A percentile compares a stretch with the other conserved stretches of the same genome.
phyloP scores from a whole-genome alignment of 179 eudicot genomes.

The Silene coronaria region DNA sequence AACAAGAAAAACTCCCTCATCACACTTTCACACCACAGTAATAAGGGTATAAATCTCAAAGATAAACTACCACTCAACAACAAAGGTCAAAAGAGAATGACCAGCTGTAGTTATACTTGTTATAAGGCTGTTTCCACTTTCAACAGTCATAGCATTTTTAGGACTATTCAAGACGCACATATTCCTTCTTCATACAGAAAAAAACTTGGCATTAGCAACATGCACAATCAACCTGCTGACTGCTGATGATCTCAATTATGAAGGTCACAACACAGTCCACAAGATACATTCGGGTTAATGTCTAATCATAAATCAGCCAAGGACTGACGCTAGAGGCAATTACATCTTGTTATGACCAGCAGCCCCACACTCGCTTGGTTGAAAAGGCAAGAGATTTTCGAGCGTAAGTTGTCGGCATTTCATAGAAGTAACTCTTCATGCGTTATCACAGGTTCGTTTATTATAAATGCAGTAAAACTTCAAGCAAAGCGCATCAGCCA shows the following conservation, averaged over 20 bases:
- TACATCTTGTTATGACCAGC: too few relatives aligned
- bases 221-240: neutral
- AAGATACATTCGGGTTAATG: neutral
- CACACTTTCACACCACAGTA: neutral
- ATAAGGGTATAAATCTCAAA: neutral
- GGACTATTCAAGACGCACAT: neutral
- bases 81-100: slow-evolving; percentile 5
- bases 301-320: too few relatives aligned
- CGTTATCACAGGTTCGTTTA: too few relatives aligned
- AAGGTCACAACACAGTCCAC: slow-evolving; percentile 1
- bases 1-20: neutral
- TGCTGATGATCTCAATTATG: neutral
- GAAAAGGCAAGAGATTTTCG: too few relatives aligned
- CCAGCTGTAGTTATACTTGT: neutral
- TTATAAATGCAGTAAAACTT: too few relatives aligned
- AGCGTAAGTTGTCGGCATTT: too few relatives aligned
- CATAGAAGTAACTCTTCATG: too few relatives aligned
- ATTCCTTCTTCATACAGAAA: neutral
- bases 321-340: too few relatives aligned
- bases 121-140: neutral
- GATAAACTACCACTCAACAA: neutral
- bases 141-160: too few relatives aligned
- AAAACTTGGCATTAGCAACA: neutral
- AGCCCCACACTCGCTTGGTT: too few relatives aligned
- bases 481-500: too few relatives aligned